Evolutionary conservation across 352 stramenopile genomes (phyloP).

Genomic region (Phytopythium chamaehyphon): DNA sequence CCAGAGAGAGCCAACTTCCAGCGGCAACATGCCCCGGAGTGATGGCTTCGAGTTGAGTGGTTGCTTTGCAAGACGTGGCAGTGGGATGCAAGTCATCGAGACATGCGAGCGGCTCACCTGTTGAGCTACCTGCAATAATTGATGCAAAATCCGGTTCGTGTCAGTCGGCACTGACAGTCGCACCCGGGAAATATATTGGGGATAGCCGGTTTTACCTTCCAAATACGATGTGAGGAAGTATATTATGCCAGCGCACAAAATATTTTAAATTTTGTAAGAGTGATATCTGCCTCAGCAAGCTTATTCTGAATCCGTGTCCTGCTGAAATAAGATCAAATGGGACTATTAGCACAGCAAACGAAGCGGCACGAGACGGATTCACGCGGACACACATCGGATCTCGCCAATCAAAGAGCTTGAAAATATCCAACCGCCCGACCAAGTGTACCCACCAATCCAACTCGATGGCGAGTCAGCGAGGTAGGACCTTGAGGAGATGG

Average conservation of each 20-base stretch:
- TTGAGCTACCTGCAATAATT: not conserved
- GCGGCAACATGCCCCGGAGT: too few species aligned
- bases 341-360: not conserved
- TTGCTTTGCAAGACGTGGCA: constrained; percentile 4
- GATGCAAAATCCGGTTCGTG: not conserved
- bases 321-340: not conserved
- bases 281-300: not conserved
- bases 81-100: constrained; percentile 3
- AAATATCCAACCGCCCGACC: constrained; percentile 3
- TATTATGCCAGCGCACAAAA: not conserved
- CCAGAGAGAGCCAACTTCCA: not conserved
- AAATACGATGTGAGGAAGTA: not conserved
- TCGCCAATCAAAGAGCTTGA: constrained; percentile 1
- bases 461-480: too few species aligned
- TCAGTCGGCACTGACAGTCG: too few species aligned
- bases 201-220: not conserved
- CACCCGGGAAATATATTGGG: not conserved
- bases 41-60: not conserved
- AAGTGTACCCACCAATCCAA: constrained; percentile 3
- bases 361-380: not conserved
- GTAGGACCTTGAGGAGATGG: too few species aligned
- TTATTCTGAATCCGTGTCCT: not conserved
- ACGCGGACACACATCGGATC: too few species aligned
- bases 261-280: constrained; percentile 4
- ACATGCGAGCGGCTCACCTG: not conserved